phyloP scores from a whole-genome alignment of 345 rosid species.

The Hibiscus syriacus region DNA sequence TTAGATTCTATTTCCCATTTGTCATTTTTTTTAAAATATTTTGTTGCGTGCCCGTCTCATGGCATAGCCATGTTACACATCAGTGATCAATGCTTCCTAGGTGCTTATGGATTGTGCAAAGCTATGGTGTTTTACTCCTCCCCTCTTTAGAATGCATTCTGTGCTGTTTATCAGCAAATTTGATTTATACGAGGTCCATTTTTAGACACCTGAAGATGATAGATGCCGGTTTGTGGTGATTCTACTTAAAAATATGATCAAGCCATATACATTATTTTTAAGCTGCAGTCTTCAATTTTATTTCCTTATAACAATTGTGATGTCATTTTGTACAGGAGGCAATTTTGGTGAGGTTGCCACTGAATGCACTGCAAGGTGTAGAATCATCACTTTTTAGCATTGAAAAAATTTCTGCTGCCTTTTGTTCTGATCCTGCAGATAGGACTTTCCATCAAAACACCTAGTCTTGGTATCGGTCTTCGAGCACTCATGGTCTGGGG shows the following conservation, averaged over 20 bases:
- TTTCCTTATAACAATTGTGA: background rate
- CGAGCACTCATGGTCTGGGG: slow-evolving; percentile 73
- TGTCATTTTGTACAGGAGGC: slow-evolving; percentile 45
- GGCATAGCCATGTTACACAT: background rate
- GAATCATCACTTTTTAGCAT: slow-evolving; percentile 59
- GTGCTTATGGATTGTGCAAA: background rate
- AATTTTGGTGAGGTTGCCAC: slow-evolving; percentile 68
- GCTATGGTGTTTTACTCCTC: background rate
- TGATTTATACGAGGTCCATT: background rate
- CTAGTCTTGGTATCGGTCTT: slow-evolving; percentile 58
- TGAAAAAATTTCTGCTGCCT: slow-evolving; percentile 55
- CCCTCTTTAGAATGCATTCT: background rate
- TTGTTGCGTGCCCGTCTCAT: background rate
- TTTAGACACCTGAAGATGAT: background rate
- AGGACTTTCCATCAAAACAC: slow-evolving; percentile 54
- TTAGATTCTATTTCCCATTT: too few relatives aligned
- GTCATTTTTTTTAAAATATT: background rate
- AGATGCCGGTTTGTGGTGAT: background rate
- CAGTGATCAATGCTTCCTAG: background rate
- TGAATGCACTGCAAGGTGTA: slow-evolving; percentile 80
- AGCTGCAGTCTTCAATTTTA: background rate
- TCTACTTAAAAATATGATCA: background rate
- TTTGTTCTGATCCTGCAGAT: slow-evolving; percentile 75
- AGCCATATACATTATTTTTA: background rate
- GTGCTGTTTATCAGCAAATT: background rate